Percentiles rank a stretch among this genome's conserved stretches.
These are phyloP conservation scores for Stylonectria norvegica DNA, from an alignment of 2,329 filamentous ascomycete species.

Conservation along the genomic window DNA sequence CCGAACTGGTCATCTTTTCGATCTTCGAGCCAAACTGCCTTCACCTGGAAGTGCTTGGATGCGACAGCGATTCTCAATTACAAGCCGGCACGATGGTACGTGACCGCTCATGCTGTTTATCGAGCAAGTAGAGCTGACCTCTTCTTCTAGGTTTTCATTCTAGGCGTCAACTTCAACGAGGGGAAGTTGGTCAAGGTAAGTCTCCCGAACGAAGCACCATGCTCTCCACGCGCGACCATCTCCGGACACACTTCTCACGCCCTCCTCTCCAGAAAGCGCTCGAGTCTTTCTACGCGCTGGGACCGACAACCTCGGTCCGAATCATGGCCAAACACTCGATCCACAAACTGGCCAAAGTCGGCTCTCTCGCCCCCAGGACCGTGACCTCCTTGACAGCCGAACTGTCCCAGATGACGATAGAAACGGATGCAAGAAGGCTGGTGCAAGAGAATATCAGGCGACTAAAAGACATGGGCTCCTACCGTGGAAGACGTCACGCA, in stretches of 20 bases:
- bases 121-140: neutral
- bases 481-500: conserved; percentile 85
- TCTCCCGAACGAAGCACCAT: conserved; percentile 3
- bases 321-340: conserved; percentile 89
- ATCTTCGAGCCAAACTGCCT: conserved; percentile 6
- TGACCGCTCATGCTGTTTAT: conserved; percentile 1
- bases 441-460: conserved; percentile 82
- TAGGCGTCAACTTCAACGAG: conserved; percentile 84
- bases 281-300: conserved; percentile 82
- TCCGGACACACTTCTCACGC: conserved; percentile 7
- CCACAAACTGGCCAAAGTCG: conserved; percentile 76
- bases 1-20: conserved; percentile 24
- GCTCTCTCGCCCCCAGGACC: conserved; percentile 69
- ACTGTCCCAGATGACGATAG: conserved; percentile 87
- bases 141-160: conserved; percentile 67
- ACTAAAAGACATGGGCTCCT: conserved; percentile 85
- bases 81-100: conserved; percentile 24
- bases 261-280: conserved; percentile 59
- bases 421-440: conserved; percentile 77
- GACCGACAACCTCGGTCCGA: conserved; percentile 62
- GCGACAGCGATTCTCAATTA: conserved; percentile 18
- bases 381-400: conserved; percentile 80
- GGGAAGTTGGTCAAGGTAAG: conserved; percentile 76
- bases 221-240: neutral
- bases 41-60: conserved; percentile 20